Conservation (phyloP, 768 basidiomycete species). For the Austroboletus festivus region DNA sequence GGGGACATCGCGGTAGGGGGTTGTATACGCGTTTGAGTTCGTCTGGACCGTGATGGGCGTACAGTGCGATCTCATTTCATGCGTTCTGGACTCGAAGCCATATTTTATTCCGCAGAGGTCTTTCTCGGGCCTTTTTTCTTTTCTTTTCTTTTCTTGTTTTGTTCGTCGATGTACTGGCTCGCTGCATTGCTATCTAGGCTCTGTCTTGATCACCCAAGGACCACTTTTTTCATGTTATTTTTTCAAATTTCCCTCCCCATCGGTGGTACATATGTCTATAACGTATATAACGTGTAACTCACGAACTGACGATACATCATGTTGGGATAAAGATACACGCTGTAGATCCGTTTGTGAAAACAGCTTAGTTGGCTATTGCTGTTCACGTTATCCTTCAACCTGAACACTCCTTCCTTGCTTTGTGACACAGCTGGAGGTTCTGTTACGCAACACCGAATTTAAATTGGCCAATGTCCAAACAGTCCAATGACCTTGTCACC, state of each 20-base stretch:
- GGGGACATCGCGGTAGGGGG: background rate
- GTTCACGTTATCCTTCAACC: no score
- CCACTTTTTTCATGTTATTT: background rate
- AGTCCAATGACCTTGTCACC: no score
- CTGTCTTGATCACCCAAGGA: conserved; percentile 14
- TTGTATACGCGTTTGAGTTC: background rate
- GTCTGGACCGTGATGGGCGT: background rate
- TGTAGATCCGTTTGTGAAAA: no score
- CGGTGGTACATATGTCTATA: conserved; percentile 13
- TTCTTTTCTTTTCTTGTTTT: background rate
- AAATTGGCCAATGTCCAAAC: no score
- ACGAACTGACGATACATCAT: conserved; percentile 22
- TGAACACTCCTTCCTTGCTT: no score
- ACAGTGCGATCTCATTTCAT: no score
- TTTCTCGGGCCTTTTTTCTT: background rate
- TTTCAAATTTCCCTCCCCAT: background rate
- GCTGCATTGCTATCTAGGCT: background rate
- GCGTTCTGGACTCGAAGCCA: no score
- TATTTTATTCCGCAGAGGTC: no score
- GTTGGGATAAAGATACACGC: background rate
- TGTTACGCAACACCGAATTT: no score
- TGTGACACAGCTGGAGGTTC: no score
- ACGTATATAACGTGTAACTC: conserved; percentile 22
- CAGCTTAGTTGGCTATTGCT: no score
- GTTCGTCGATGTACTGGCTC: background rate